A percentile compares a stretch with the other conserved stretches of the same genome.
These are phyloP conservation scores for Brassica carinata DNA, from an alignment of 345 rosid species.

Conservation along the genomic window DNA sequence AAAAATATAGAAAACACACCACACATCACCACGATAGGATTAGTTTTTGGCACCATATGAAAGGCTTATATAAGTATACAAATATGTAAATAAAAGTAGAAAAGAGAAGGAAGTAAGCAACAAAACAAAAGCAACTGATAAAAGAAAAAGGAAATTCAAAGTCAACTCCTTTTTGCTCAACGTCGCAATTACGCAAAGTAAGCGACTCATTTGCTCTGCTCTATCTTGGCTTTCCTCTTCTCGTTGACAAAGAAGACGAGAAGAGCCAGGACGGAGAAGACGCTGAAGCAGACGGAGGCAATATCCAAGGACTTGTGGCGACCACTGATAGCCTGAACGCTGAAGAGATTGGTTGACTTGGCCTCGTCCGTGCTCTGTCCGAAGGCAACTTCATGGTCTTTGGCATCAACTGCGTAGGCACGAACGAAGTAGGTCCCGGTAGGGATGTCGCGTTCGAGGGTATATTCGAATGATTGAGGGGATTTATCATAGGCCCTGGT, in stretches of 20 bases:
- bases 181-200: constrained; percentile 19
- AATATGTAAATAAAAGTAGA: neutral
- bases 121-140: constrained; percentile 8
- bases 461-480: constrained; percentile 22
- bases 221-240: constrained; percentile 37
- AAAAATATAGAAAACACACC: no score
- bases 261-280: constrained; percentile 39
- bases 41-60: no score
- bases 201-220: constrained; percentile 41
- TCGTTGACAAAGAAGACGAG: constrained; percentile 41
- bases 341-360: constrained; percentile 30
- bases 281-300: constrained; percentile 43
- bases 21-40: no score
- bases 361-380: constrained; percentile 42
- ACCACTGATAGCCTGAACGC: constrained; percentile 42
- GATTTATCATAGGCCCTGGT: constrained; percentile 27
- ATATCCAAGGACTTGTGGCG: constrained; percentile 43
- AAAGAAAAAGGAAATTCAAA: constrained; percentile 23
- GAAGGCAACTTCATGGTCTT: constrained; percentile 34
- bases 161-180: constrained; percentile 19
- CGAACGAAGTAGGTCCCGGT: constrained; percentile 44
- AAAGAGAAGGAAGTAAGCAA: neutral
- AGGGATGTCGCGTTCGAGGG: constrained; percentile 41
- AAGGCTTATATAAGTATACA: no score
- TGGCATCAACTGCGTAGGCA: constrained; percentile 37